phyloP scores from a whole-genome alignment of 148 eudicot species.

The Rhododendron kiyosumense region DNA sequence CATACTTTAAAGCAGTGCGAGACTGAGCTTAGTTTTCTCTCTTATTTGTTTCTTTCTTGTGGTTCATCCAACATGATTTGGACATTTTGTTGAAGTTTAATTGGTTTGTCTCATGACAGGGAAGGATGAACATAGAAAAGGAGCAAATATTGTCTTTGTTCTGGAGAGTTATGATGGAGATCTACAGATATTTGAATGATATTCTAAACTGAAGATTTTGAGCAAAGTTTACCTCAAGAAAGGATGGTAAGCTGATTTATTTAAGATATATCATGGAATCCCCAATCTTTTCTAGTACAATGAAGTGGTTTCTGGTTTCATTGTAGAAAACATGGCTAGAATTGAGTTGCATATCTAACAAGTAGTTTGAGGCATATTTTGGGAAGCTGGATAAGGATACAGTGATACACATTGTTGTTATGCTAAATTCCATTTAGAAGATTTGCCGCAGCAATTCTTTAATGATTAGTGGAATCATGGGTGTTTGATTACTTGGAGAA shows the following conservation, averaged over 20 bases:
- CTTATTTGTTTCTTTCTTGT: not conserved
- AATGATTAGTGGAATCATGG: not conserved
- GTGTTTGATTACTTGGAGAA: not conserved
- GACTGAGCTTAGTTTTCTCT: not conserved
- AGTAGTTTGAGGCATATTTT: not conserved
- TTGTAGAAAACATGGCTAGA: not conserved
- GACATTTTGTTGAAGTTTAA: not conserved
- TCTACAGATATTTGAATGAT: constrained; percentile 15
- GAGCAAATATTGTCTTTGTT: constrained; percentile 11
- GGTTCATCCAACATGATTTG: not conserved
- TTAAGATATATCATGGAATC: not conserved
- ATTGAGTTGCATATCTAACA: not conserved
- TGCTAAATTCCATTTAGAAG: not conserved
- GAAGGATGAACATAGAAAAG: constrained; percentile 15
- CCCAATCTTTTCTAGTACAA: not conserved
- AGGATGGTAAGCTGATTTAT: constrained; percentile 1
- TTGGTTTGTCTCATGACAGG: constrained; percentile 4
- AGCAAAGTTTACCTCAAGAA: not conserved
- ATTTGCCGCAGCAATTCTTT: not conserved
- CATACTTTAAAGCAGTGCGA: not conserved
- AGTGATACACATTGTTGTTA: not conserved
- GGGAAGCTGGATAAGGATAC: not conserved
- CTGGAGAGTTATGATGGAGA: not conserved
- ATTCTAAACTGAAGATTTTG: constrained; percentile 6
- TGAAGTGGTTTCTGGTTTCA: not conserved